phyloP scores from a whole-genome alignment of 2,329 filamentous ascomycete genomes.

The Cladosporium sp. region DNA sequence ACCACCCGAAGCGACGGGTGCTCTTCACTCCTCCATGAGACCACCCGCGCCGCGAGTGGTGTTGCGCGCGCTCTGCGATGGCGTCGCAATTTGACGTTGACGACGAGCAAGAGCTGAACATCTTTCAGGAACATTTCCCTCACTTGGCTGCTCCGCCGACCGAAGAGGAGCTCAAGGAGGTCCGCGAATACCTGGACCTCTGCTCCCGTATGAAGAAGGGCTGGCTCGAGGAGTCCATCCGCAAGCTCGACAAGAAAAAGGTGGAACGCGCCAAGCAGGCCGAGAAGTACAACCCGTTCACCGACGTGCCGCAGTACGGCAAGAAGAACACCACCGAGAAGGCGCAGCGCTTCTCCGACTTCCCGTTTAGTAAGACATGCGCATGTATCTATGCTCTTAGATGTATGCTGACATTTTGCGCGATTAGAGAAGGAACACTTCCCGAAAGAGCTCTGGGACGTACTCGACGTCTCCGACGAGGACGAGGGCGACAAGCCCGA shows the following conservation, averaged over 20 bases:
- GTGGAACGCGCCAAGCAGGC: conserved; percentile 11
- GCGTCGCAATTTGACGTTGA: conserved; percentile 12
- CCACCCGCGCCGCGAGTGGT: neutral
- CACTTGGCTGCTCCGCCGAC: conserved; percentile 15
- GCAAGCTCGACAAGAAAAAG: conserved; percentile 13
- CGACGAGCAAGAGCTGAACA: conserved; percentile 18
- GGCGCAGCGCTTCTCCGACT: conserved; percentile 10
- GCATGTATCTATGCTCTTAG: neutral
- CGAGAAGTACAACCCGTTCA: conserved; percentile 15
- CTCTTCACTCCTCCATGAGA: neutral
- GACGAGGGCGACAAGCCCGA: neutral
- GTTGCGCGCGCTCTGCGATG: conserved; percentile 14
- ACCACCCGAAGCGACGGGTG: neutral
- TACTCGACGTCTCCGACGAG: conserved; percentile 9
- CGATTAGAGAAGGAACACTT: conserved; percentile 17
- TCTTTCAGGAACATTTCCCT: conserved; percentile 19
- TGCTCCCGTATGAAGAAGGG: conserved; percentile 11
- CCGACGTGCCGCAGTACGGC: conserved; percentile 16
- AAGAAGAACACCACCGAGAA: conserved; percentile 8
- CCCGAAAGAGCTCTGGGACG: conserved; percentile 18
- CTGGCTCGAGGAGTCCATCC: conserved; percentile 15
- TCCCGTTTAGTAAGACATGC: conserved; percentile 14
- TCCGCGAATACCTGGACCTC: conserved; percentile 13
- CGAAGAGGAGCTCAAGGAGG: conserved; percentile 10
- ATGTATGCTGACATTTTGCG: neutral